Evolutionary conservation across 2,329 filamentous ascomycete genomes (phyloP), one percentile per base, ranked within the genome.

Genomic region (Colletotrichum ledebouriae): DNA sequence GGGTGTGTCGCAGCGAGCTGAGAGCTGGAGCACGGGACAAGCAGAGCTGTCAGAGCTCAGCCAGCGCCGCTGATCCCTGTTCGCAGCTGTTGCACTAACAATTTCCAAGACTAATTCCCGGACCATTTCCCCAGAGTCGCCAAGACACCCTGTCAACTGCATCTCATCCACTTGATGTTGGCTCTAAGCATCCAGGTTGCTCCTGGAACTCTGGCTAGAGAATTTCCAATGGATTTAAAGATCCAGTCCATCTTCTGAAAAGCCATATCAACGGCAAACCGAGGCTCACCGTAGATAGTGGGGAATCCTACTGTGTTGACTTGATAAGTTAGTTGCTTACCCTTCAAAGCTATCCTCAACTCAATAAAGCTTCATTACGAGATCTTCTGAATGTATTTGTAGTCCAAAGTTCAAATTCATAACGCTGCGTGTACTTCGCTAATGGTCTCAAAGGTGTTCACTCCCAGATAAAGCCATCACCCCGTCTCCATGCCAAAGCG

Each of bases 21-120:
- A 64, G 50, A 64, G 60, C 60, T 64, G 53, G 39, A 59, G 64
- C 64, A 67, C 60, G 59, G 59, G 42, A 37, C 52, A 57, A 39
- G 37, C 53, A 41, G 52, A 41, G 59, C 64, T 64, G 44, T 47
- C 22, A 44, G 25, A 58, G 59, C 59, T 63, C 42, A 52, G 50
- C n/a, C 37, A 33, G 50, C 15, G 39, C 34, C 22, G 11, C 10
- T 11, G 37, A 67, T 41, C 64, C 53, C 46, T 65, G 57, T 55
- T 44, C n/a, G 47, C 22, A 29, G 49, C 20, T n/a, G 20, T 41
- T 42, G 49, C 41, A 33, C 25, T 49, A 39, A 25, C 50, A 67
- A 37, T 57, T 55, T 44, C 42, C 57, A 34, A 11, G 20, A 12
- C 33, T 22, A 42, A 37, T 47, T 42, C 52, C 42, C 11, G 44